These are phyloP conservation scores for Pythium rishiriense DNA, from an alignment of 352 stramenopile genomes.

Conservation along the genomic window DNA sequence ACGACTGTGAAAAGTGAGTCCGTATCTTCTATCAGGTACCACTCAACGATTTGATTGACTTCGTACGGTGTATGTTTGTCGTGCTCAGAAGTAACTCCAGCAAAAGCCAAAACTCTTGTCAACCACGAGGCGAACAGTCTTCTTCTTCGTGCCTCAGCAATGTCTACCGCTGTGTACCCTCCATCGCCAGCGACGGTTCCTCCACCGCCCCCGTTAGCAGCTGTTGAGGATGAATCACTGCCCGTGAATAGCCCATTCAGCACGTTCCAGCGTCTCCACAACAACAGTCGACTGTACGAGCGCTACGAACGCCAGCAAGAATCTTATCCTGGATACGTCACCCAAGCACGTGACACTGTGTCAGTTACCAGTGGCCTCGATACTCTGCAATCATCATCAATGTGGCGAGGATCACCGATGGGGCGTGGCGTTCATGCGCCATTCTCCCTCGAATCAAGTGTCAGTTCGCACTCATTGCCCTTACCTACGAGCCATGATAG, in stretches of 20 bases:
- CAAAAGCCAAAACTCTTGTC: neutral
- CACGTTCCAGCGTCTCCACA: conserved; percentile 30
- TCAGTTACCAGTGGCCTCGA: conserved; percentile 1
- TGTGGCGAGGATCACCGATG: conserved; percentile 11
- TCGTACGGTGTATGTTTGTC: neutral
- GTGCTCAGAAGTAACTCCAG: neutral
- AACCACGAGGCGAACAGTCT: neutral
- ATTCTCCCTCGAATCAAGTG: conserved; percentile 11
- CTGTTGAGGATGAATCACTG: neutral
- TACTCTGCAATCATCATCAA: conserved; percentile 1
- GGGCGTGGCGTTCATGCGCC: neutral
- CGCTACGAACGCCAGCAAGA: conserved; percentile 18
- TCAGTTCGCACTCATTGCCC: neutral
- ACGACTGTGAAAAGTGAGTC: conserved; percentile 16
- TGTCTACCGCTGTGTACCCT: neutral
- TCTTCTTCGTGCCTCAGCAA: neutral
- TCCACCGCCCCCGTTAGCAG: neutral
- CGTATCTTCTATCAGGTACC: too few relatives aligned
- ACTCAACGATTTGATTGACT: neutral
- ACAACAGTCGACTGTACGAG: conserved; percentile 26
- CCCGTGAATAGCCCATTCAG: conserved; percentile 29
- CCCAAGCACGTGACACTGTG: neutral
- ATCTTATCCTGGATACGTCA: neutral
- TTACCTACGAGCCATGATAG: neutral
- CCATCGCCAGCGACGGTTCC: neutral